phyloP scores from a whole-genome alignment of 352 stramenopile species.

The Globisporangium perplexum region DNA sequence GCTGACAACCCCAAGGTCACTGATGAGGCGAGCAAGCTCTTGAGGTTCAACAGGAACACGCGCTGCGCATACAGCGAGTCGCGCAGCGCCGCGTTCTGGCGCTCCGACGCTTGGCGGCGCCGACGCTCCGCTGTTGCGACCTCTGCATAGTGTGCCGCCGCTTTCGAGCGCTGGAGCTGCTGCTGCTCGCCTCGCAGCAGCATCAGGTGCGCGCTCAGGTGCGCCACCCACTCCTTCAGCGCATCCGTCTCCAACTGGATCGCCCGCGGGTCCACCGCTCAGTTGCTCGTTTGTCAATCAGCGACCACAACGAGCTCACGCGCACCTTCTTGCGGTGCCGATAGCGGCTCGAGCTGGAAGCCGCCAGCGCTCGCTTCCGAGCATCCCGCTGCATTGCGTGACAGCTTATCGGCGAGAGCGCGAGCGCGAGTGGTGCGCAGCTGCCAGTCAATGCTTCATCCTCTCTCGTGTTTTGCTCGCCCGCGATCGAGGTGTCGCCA shows the following conservation, averaged over 20 bases:
- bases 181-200: background rate
- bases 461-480: too few relatives aligned
- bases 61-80: constrained; percentile 3
- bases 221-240: background rate
- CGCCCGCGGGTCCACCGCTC: background rate
- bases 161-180: background rate
- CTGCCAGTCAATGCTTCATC: too few relatives aligned
- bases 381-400: background rate
- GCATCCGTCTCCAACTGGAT: background rate
- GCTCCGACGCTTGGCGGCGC: background rate
- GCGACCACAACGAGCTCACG: background rate
- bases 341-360: constrained; percentile 2
- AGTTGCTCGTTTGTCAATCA: background rate
- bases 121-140: background rate
- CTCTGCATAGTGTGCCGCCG: background rate
- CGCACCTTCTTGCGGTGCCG: constrained; percentile 5
- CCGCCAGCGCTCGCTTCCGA: constrained; percentile 1
- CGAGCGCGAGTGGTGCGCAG: background rate
- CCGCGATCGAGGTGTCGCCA: background rate
- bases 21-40: constrained; percentile 3
- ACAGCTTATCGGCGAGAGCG: background rate
- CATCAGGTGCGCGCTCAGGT: background rate
- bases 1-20: background rate
- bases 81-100: constrained; percentile 1
- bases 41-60: constrained; percentile 4